Evolutionary conservation across 495 filamentous ascomycete genomes (phyloP).

Genomic region (Friedmanniomyces simplex): DNA sequence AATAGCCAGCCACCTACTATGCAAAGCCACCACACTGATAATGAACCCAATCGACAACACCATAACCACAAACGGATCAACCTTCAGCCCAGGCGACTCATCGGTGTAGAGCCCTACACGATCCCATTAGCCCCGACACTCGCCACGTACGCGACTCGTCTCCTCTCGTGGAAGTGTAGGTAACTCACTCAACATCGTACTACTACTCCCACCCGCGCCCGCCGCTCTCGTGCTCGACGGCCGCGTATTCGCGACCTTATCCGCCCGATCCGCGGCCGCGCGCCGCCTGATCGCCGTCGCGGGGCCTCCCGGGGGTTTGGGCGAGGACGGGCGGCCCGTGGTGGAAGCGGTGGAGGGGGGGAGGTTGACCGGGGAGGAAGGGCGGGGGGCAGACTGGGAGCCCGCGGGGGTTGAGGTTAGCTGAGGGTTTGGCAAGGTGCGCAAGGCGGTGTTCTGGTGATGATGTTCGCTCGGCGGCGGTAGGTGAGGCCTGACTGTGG

Average conservation of each 20-base stretch:
- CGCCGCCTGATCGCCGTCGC: slow-evolving; percentile 88
- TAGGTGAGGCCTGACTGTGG: too few relatives aligned
- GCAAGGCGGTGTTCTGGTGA: too few relatives aligned
- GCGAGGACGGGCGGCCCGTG: slow-evolving; percentile 69
- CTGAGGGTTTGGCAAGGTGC: too few relatives aligned
- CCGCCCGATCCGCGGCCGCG: slow-evolving; percentile 90
- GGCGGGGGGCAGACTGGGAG: slow-evolving; percentile 66
- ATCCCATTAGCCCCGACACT: slow-evolving; percentile 20
- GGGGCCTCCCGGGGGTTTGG: slow-evolving; percentile 83
- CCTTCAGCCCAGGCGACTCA: slow-evolving; percentile 89
- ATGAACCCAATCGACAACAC: slow-evolving; percentile 94
- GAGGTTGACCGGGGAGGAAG: slow-evolving; percentile 49
- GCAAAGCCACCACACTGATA: slow-evolving; percentile 93
- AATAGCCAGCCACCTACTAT: slow-evolving; percentile 66
- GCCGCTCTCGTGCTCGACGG: slow-evolving; percentile 86
- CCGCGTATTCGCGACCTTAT: slow-evolving; percentile 80
- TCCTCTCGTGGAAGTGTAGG: neutral
- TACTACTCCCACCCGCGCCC: slow-evolving; percentile 89
- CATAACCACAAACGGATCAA: slow-evolving; percentile 93
- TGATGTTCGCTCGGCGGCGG: too few relatives aligned
- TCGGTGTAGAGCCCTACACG: slow-evolving; percentile 82
- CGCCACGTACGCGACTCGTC: too few relatives aligned
- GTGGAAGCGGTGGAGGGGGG: slow-evolving; percentile 47
- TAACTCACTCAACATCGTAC: slow-evolving; percentile 86
- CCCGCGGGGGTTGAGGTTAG: neutral